Percentiles rank a stretch among this genome's conserved stretches.
These are phyloP conservation scores for Chlorencoelia australis DNA, from an alignment of 2,329 filamentous ascomycete genomes.

Conservation along the genomic window DNA sequence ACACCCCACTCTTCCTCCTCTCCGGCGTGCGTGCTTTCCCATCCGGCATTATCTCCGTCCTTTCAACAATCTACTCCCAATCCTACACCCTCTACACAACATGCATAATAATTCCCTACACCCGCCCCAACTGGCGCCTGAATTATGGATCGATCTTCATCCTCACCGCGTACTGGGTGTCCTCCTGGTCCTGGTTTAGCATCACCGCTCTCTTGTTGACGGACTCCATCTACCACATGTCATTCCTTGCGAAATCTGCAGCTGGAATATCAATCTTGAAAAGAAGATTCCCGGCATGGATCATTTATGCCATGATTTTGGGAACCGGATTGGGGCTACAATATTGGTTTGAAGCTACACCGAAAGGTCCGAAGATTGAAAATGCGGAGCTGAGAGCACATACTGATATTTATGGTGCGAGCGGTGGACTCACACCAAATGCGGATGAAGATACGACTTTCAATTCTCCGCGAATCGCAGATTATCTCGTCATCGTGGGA, in stretches of 20 bases:
- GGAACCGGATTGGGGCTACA: constrained; percentile 31
- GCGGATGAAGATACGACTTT: constrained; percentile 25
- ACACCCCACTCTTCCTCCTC: constrained; percentile 28
- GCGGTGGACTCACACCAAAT: constrained; percentile 30
- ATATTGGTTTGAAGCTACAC: constrained; percentile 33
- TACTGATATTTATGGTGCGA: constrained; percentile 30
- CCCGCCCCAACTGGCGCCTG: constrained; percentile 13
- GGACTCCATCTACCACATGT: constrained; percentile 33
- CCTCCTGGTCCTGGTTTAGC: constrained; percentile 37
- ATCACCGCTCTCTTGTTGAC: constrained; percentile 32
- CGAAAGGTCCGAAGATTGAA: constrained; percentile 24
- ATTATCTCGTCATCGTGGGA: constrained; percentile 34
- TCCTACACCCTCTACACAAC: constrained; percentile 38
- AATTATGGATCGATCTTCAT: constrained; percentile 26
- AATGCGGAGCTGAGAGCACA: constrained; percentile 32
- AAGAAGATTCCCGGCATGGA: constrained; percentile 24
- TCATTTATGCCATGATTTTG: constrained; percentile 18
- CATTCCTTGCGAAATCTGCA: constrained; percentile 25
- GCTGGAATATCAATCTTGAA: constrained; percentile 18
- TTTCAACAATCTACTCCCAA: constrained; percentile 36
- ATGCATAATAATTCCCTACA: constrained; percentile 34
- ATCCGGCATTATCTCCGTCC: constrained; percentile 35
- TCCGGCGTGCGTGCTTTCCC: constrained; percentile 34
- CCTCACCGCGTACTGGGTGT: constrained; percentile 36
- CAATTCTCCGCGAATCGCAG: constrained; percentile 32